Conservation (phyloP, 1,284 basidiomycete species). For the Xerocomus amazonicus region DNA sequence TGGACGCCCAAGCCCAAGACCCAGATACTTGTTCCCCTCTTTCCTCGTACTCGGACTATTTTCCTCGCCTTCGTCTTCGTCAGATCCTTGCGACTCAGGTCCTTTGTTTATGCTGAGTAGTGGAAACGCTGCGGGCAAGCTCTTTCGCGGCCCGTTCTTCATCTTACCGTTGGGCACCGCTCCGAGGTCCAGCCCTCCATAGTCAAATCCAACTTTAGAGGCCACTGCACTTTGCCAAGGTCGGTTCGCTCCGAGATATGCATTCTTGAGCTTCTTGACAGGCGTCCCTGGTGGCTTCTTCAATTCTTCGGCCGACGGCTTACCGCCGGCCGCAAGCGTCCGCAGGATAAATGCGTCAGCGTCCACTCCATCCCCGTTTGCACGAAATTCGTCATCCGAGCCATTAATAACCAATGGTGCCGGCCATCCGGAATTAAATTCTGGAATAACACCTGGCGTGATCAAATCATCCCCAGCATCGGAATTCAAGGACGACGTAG, state of each 20-base stretch:
- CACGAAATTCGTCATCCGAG: constrained; percentile 38
- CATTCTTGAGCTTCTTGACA: constrained; percentile 66
- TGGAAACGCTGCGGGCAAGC: constrained; percentile 66
- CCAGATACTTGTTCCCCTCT: constrained; percentile 50
- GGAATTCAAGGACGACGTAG: constrained; percentile 57
- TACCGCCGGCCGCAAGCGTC: constrained; percentile 57
- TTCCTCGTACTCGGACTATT: constrained; percentile 47
- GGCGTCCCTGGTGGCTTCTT: constrained; percentile 76
- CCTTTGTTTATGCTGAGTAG: constrained; percentile 30
- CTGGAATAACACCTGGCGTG: constrained; percentile 60
- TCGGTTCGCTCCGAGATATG: constrained; percentile 52
- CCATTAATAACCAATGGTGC: constrained; percentile 39
- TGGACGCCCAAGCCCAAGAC: constrained; percentile 65
- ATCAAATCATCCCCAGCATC: constrained; percentile 56
- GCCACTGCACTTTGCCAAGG: constrained; percentile 79
- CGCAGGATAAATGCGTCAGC: constrained; percentile 70
- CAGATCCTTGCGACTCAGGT: constrained; percentile 28
- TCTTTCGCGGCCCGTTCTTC: constrained; percentile 60
- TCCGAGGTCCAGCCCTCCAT: constrained; percentile 43
- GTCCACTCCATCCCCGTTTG: constrained; percentile 38
- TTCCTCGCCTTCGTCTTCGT: constrained; percentile 42
- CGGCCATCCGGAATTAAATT: constrained; percentile 61
- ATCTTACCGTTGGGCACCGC: constrained; percentile 33
- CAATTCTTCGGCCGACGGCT: constrained; percentile 42
- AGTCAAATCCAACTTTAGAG: constrained; percentile 60